Base-by-base conservation (phyloP, 2,329 filamentous ascomycete species). In the Aspergillus brasiliensis region DNA sequence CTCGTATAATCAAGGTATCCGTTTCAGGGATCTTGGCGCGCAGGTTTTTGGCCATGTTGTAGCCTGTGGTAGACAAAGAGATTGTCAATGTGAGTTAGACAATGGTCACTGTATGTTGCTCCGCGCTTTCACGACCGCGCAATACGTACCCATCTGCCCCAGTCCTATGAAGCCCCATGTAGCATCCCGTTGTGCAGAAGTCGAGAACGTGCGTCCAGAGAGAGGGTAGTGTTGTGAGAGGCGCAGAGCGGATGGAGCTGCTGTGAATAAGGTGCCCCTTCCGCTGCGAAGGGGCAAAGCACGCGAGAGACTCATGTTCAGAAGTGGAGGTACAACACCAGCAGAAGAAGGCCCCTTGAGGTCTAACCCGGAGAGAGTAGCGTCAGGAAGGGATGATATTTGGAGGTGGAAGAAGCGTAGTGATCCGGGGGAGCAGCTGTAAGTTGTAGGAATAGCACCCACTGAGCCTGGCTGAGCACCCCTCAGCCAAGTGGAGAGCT, bases 1-100 rank as follows among this genome's bases (percentile, higher is more conserved):
- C 89, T 69, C 86, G 86, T 31, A 91, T 77, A 60, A 86, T 80
- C 51, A 91, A 73, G 0, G 80, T 86, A 71, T 91, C 89, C 8
- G 82, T 80, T 21, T 80, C 76, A 3, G 87, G 84, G 28, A 90
- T 82, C 72, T 90, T 91, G 38, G 84, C 81, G 67, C 88, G 83
- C 5, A 91, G 80, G 68, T 91, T 91, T 73, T 82, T 84, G 37
- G 89, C 89, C 89, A 91, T 91, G 51, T 87, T 85, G 65, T 87
- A 91, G 51, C 89, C 88, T 89, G 54, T 15, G 38, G 27, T 49
- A 60, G 58, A 42, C 42, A 37, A 44, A 46, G 42, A 25, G 25
- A 23, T 60, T 31, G 31, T 34, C 31, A 34, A 34, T 34, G 31
- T 34, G 2, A 56, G 47, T 56, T 44, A 55, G 49, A 27, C 3